Percentiles rank a stretch among this genome's conserved stretches.
These are phyloP conservation scores for Salvia miltiorrhiza DNA, from an alignment of 257 asterid genomes.

Conservation along the genomic window DNA sequence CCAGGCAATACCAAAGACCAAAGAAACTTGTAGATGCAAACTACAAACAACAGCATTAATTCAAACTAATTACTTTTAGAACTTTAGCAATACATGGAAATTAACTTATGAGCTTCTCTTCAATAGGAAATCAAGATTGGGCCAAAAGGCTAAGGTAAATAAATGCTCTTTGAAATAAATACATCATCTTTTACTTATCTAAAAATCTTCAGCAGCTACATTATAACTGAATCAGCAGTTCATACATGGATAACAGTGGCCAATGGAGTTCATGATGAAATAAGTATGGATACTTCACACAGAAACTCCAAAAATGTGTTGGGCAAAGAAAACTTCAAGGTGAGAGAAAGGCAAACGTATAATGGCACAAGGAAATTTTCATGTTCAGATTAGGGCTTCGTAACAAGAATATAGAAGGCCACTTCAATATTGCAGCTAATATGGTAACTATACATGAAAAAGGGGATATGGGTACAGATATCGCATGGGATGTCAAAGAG, in stretches of 20 bases:
- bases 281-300: neutral
- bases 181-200: neutral
- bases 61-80: neutral
- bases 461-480: neutral
- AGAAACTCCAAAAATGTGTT: neutral
- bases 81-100: neutral
- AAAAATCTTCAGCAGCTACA: neutral
- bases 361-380: neutral
- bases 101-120: neutral
- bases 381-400: neutral
- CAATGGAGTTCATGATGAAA: neutral
- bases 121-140: neutral
- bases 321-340: neutral
- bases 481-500: neutral
- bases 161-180: neutral
- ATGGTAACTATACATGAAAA: neutral
- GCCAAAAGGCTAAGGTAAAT: conserved; percentile 13
- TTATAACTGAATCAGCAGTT: neutral
- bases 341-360: neutral
- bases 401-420: neutral
- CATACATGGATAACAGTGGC: neutral
- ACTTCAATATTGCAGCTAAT: neutral
- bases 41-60: neutral
- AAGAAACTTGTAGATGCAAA: neutral
- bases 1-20: conserved; percentile 15